phyloP scores from a whole-genome alignment of 2,329 filamentous ascomycete genomes.

The Xylariaceae sp. region DNA sequence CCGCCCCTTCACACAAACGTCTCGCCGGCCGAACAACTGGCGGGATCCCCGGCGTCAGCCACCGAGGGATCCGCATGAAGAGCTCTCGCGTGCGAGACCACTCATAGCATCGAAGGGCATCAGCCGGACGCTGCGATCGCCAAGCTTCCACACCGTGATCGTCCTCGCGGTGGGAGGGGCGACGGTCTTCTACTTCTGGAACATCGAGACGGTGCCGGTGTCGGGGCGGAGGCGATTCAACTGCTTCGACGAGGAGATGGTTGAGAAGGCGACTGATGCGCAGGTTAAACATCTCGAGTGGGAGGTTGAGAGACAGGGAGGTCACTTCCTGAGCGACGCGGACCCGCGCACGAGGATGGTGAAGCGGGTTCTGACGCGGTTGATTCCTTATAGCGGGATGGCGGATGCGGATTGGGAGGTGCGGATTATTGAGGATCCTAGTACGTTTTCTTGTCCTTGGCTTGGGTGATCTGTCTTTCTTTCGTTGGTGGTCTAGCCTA shows the following conservation, averaged over 20 bases:
- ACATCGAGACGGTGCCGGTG: constrained; percentile 69
- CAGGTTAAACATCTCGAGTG: constrained; percentile 53
- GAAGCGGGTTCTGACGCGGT: constrained; percentile 57
- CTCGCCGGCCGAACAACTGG: constrained; percentile 21
- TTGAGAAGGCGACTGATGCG: constrained; percentile 49
- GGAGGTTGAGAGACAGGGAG: constrained; percentile 48
- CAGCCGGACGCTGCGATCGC: constrained; percentile 30
- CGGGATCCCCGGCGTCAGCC: constrained; percentile 14
- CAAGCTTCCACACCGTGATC: constrained; percentile 39
- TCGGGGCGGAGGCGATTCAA: constrained; percentile 72
- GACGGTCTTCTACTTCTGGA: constrained; percentile 59
- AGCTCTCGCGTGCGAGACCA: constrained; percentile 31
- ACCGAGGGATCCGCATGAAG: constrained; percentile 15
- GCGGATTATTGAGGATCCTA: constrained; percentile 64
- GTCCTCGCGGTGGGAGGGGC: constrained; percentile 41
- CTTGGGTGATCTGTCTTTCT: too few species aligned
- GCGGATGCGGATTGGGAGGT: constrained; percentile 63
- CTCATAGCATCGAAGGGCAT: constrained; percentile 37
- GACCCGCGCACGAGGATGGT: constrained; percentile 57
- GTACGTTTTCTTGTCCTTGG: constrained; percentile 33
- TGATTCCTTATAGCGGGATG: constrained; percentile 66
- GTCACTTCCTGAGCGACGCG: constrained; percentile 53
- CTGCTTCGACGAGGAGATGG: constrained; percentile 52
- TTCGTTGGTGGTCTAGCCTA: too few species aligned
- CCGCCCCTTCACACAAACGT: constrained; percentile 19